Evolutionary conservation across 179 eudicot species (phyloP), one percentile per base, ranked within the genome.

Genomic region (Heliamphora pulchella): DNA sequence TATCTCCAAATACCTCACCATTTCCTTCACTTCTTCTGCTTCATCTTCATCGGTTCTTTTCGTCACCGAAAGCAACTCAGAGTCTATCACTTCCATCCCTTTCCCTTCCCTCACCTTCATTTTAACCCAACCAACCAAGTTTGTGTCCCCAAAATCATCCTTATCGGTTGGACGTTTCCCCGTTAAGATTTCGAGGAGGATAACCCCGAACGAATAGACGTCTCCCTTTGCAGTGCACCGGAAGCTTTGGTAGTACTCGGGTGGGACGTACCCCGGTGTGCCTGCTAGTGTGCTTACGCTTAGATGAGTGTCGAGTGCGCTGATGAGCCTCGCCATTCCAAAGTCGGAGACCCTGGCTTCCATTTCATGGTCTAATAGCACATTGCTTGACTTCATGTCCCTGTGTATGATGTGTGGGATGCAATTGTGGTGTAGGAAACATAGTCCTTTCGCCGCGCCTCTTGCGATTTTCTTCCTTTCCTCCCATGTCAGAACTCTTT

Each of bases 251-350:
- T 96, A 96, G 85, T 94, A 96, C 90, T 96, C 99, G 0, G 99
- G 99, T 2, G 99, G 99, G 2, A 96, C 99, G 50, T 96, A 96
- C 8, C 99, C 99, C 2, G 99, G 99, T 5, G 99, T 96, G 2
- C 99, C 99, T 0, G 99, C 99, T 8, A 96, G 85, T 15, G 99
- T 91, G 85, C 99, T 96, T 51, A 96, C 99, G 67, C 99, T 96
- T 6, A 96, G 83, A 81, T 96, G 99, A 41, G 99, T 96, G 81
- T 96, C 99, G 0, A 96, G 89, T 0, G 99, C 99, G 77, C 97
- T 96, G 18, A 96, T 96, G 13, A 96, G 90, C 84, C 98, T 88
- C 13, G 99, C 99, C 99, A 96, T 94, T 3, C 99, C 99, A 55
- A 96, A 96, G 78, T 96, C 99, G 0, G 99, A 94, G 3, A 96